phyloP scores from a whole-genome alignment of 805 yeast species.

The Candida boleticola region DNA sequence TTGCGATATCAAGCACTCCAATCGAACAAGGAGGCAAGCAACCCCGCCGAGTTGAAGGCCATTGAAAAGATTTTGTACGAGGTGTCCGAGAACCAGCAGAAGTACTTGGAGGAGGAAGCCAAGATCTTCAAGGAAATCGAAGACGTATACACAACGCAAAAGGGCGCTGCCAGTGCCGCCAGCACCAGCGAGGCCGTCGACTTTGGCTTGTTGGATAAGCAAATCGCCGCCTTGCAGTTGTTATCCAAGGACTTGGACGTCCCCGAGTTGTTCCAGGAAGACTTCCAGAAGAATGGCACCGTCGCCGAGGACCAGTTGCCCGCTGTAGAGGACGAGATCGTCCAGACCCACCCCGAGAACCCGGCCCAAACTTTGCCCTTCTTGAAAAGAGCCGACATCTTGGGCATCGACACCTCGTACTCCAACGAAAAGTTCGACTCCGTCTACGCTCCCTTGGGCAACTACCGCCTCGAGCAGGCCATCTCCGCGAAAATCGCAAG shows the following conservation, averaged over 20 bases:
- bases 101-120: conserved; percentile 14
- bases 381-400: conserved; percentile 34
- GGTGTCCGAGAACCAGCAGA: conserved; percentile 41
- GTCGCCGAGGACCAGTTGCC: not conserved
- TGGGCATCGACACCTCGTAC: conserved; percentile 35
- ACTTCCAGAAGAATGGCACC: not conserved
- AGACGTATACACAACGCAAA: conserved; percentile 3
- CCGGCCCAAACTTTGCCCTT: conserved; percentile 16
- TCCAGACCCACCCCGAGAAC: not conserved
- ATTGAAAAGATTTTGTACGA: conserved; percentile 40
- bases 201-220: conserved; percentile 49
- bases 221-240: conserved; percentile 61
- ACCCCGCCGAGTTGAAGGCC: conserved; percentile 36
- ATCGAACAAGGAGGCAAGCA: conserved; percentile 17
- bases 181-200: conserved; percentile 37
- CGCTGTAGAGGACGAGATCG: not conserved
- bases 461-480: conserved; percentile 48
- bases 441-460: conserved; percentile 47
- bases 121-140: conserved; percentile 2
- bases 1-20: conserved; percentile 22
- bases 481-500: conserved; percentile 53
- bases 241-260: conserved; percentile 64
- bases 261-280: conserved; percentile 48
- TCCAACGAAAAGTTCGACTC: conserved; percentile 16
- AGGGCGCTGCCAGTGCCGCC: conserved; percentile 9